These are phyloP conservation scores for Westerdykella ornata DNA, from an alignment of 2,329 filamentous ascomycete genomes.

Conservation along the genomic window DNA sequence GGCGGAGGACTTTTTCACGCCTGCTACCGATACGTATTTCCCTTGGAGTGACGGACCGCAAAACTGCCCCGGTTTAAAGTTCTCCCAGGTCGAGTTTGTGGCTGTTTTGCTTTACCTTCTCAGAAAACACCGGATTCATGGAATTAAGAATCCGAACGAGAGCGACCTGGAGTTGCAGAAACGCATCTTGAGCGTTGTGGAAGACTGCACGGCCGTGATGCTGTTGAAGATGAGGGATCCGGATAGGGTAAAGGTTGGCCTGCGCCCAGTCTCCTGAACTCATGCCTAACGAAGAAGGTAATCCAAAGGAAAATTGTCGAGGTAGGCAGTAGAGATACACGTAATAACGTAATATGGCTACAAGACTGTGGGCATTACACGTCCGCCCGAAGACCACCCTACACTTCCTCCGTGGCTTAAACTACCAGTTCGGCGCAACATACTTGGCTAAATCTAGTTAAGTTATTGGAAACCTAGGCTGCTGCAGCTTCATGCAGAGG, in stretches of 20 bases:
- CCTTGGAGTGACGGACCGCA: slow-evolving; percentile 28
- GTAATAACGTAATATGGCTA: too few relatives aligned
- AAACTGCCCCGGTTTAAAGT: slow-evolving; percentile 30
- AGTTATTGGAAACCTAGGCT: too few relatives aligned
- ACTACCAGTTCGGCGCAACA: too few relatives aligned
- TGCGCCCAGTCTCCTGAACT: too few relatives aligned
- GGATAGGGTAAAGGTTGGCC: slow-evolving; percentile 3
- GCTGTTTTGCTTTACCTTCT: slow-evolving; percentile 24
- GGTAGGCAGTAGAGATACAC: too few relatives aligned
- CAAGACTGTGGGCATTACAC: too few relatives aligned
- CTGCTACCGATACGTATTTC: slow-evolving; percentile 9
- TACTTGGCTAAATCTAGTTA: too few relatives aligned
- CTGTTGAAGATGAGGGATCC: slow-evolving; percentile 7
- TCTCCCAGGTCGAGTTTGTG: slow-evolving; percentile 36
- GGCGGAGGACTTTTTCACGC: not conserved
- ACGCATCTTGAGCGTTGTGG: slow-evolving; percentile 1
- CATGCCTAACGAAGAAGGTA: too few relatives aligned
- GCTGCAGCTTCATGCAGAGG: too few relatives aligned
- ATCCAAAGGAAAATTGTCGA: too few relatives aligned
- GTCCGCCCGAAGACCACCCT: too few relatives aligned
- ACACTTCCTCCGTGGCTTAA: too few relatives aligned
- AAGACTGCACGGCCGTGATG: slow-evolving; percentile 4
- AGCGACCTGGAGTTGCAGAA: slow-evolving; percentile 1
- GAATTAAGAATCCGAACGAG: not conserved
- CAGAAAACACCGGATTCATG: slow-evolving; percentile 9